Base-by-base conservation (phyloP, 257 asterid genomes). In the Plectranthus barbatus region DNA sequence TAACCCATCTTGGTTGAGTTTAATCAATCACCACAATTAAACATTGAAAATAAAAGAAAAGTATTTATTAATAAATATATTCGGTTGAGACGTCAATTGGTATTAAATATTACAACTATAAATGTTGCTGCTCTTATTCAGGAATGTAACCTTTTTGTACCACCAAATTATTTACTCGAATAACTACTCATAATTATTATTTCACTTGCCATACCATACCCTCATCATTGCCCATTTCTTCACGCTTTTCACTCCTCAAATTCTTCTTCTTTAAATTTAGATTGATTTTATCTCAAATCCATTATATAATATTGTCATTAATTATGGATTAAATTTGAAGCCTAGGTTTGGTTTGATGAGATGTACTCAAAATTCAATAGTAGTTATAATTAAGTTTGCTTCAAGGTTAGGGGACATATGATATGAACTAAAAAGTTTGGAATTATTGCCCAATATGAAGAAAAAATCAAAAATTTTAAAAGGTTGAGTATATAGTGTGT, bases 71-170 rank as follows among this genome's bases (percentile, higher is more conserved):
- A 26, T 26, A 2, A 3, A 39, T 9, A 9, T 39, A 9, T 66
- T 56, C 31, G 39, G 74, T 64, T 75, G 64, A 75, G 71, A 75
- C 13, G 71, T 66, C 68, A 62, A 61, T 40, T 42, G 21, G 10
- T 64, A 75, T 66, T 75, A 36, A 66, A 66, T 70, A 21, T 7
- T 36, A 44, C 60, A 46, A 34, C 60, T 54, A 73, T 60, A 54
- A 26, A 23, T 8, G 9, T 39, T 47, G 62, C 67, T 47, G 56
- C 64, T 51, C 49, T 69, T 69, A 13, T 64, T 69, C 36, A 15
- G 56, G 69, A 45, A 74, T 46, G 11, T n/a, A 17, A 26, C 57
- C 17, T 54, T 37, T 54, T 46, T 44, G 56, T 57, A 60, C 62
- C 59, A 62, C 37, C 62, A 59, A 66, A 61, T 24, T 18, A 18